These are phyloP conservation scores for Chlorella sp. DNA, from an alignment of 139 green algal species.

Conservation along the genomic window DNA sequence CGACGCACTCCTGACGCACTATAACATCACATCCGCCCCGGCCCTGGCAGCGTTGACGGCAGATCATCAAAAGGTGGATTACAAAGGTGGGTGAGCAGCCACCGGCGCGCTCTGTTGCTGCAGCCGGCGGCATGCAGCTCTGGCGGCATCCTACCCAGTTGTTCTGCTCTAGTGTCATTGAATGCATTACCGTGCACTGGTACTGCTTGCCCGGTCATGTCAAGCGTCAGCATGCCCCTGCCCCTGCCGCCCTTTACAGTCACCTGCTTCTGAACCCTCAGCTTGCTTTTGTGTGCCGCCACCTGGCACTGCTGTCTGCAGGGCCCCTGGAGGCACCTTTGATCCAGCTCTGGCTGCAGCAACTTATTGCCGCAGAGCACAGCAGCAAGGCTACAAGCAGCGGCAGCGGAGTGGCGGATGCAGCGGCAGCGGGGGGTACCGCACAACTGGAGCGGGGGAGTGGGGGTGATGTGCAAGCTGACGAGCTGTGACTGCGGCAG, in stretches of 20 bases:
- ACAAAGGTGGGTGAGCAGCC: background rate
- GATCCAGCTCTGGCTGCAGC: background rate
- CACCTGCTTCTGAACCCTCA: too few species aligned
- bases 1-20: background rate
- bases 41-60: background rate
- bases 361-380: background rate
- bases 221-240: background rate
- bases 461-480: too few species aligned
- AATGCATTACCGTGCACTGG: too few species aligned
- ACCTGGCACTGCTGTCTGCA: background rate
- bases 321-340: background rate
- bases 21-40: background rate
- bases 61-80: background rate
- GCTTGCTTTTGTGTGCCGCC: too few species aligned
- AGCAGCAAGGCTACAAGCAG: background rate
- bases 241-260: background rate
- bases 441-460: background rate
- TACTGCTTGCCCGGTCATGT: too few species aligned
- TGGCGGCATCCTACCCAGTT: too few species aligned
- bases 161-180: background rate
- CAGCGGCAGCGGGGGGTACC: background rate
- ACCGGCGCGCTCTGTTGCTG: background rate
- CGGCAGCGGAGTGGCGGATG: background rate
- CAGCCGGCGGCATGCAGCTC: background rate
- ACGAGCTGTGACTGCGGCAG: too few species aligned